Percentiles rank a stretch among this genome's conserved stretches.
Conservation (phyloP, 148 eudicot genomes). For the Rhododendron molle region DNA sequence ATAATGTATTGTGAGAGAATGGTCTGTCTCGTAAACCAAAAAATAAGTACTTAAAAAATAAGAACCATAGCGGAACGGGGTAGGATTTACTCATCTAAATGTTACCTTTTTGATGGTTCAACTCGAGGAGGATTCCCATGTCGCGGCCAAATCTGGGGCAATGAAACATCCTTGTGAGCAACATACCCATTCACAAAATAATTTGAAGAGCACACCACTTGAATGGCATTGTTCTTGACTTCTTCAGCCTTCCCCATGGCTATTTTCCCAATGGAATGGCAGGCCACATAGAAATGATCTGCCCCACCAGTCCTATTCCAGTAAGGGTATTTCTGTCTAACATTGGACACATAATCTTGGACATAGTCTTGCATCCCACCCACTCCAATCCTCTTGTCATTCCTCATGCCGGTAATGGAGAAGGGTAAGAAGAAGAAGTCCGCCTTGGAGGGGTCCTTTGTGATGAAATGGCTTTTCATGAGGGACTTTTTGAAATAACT, state of each 20-base stretch:
- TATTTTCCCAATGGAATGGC: slow-evolving; percentile 75
- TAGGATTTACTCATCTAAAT: not conserved
- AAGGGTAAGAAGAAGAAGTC: slow-evolving; percentile 82
- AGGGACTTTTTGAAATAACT: slow-evolving; percentile 68
- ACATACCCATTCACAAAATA: slow-evolving; percentile 66
- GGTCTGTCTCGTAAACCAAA: too few species aligned
- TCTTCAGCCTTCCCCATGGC: slow-evolving; percentile 68
- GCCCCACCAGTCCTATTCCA: slow-evolving; percentile 85
- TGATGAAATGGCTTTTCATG: slow-evolving; percentile 59
- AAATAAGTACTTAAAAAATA: too few species aligned
- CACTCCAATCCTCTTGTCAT: slow-evolving; percentile 61
- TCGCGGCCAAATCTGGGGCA: slow-evolving; percentile 96
- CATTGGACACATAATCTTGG: slow-evolving; percentile 34
- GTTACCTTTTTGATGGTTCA: slow-evolving; percentile 52
- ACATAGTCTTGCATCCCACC: slow-evolving; percentile 53
- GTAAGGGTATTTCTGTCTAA: slow-evolving; percentile 48
- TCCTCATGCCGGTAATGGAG: slow-evolving; percentile 65
- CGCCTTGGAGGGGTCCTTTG: slow-evolving; percentile 58
- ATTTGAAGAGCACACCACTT: slow-evolving; percentile 84
- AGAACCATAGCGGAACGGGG: too few species aligned
- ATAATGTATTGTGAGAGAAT: too few species aligned
- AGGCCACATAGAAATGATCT: slow-evolving; percentile 85
- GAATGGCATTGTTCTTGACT: slow-evolving; percentile 69
- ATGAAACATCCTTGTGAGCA: slow-evolving; percentile 80
- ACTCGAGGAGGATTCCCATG: slow-evolving; percentile 42